Conservation (phyloP, 2,329 filamentous ascomycete genomes). For the Monilinia polystroma region DNA sequence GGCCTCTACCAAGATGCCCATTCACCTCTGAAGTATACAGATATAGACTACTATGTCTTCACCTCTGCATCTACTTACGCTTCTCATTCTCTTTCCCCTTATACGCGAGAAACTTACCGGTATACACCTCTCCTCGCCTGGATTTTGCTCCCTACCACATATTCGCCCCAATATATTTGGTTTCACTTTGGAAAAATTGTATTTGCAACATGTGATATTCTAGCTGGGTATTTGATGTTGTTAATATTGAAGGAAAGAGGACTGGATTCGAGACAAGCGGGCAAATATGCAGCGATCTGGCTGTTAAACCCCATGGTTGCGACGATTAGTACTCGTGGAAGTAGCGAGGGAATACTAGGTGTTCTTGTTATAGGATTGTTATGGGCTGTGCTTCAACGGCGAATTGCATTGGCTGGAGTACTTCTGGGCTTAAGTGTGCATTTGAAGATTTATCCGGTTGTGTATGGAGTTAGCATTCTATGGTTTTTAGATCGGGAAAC, state of each 20-base stretch:
- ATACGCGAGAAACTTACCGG: slow-evolving; percentile 88
- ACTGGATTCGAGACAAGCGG: slow-evolving; percentile 51
- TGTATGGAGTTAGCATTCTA: slow-evolving; percentile 79
- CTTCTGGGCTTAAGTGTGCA: slow-evolving; percentile 84
- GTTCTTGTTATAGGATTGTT: slow-evolving; percentile 80
- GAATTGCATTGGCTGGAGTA: slow-evolving; percentile 65
- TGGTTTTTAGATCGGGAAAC: slow-evolving; percentile 72
- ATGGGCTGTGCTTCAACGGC: slow-evolving; percentile 71
- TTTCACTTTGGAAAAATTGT: slow-evolving; percentile 86
- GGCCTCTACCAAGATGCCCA: slow-evolving; percentile 90
- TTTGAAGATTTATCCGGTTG: slow-evolving; percentile 98
- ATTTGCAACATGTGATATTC: slow-evolving; percentile 79
- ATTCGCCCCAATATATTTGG: slow-evolving; percentile 44
- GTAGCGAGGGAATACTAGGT: slow-evolving; percentile 85
- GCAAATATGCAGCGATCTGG: slow-evolving; percentile 85
- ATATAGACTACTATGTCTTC: slow-evolving; percentile 98
- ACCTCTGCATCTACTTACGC: slow-evolving; percentile 86
- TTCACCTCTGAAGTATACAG: slow-evolving; percentile 94
- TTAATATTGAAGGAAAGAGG: slow-evolving; percentile 48
- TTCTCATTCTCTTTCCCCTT: slow-evolving; percentile 68
- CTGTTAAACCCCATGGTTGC: slow-evolving; percentile 97
- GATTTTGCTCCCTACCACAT: slow-evolving; percentile 79
- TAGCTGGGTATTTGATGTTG: slow-evolving; percentile 78
- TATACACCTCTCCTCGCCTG: slow-evolving; percentile 94
- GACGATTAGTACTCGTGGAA: slow-evolving; percentile 91